Evolutionary conservation across 73 alveolate species (phyloP), one percentile per base, ranked within the genome.

Genomic region (Diophrys appendiculata): DNA sequence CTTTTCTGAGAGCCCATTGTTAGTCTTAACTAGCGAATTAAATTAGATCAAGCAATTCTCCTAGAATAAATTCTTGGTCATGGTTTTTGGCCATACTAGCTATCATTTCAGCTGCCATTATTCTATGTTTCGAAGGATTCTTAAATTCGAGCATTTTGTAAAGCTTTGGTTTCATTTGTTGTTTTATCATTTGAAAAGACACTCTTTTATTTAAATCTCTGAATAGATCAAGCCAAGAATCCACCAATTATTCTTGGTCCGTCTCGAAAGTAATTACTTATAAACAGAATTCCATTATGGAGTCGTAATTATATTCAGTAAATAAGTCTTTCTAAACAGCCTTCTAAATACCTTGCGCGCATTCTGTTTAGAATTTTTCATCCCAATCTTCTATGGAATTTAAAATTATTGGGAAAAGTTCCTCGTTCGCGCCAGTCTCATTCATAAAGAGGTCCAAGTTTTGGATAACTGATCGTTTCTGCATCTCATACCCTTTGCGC

Each of bases 361-460:
- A 67, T 28, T 67, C 75, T 54, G 5, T 23, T 28, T 67, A 54
- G 24, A 67, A 25, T 8, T 67, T 29, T 28, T 26, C 25, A n/a
- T 29, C 75, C 75, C 75, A 67, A 31, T 67, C 75, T 31, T 67
- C 75, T n/a, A 67, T 8, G 31, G 75, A 67, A n/a, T 67, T 29
- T 26, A 54, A 11, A 5, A 67, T 67, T n/a, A 67, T 23, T 3
- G 54, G 43, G 5, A 67, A 67, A 26, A 67, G 25, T 67, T 67
- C 75, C 53, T 67, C 75, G 29, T 67, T 67, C 1, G 75, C 75
- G 18, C 75, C 75, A 67, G 75, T 43, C 29, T 67, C 75, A 3
- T 31, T 25, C 75, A 67, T 26, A 31, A 26, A 67, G 52, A 11
- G 25, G 24, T 23, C 43, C 24, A 67, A 3, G 54, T 67, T 67